Conservation (phyloP, 176 grass and related monocot species). For the Carex myosuroides region DNA sequence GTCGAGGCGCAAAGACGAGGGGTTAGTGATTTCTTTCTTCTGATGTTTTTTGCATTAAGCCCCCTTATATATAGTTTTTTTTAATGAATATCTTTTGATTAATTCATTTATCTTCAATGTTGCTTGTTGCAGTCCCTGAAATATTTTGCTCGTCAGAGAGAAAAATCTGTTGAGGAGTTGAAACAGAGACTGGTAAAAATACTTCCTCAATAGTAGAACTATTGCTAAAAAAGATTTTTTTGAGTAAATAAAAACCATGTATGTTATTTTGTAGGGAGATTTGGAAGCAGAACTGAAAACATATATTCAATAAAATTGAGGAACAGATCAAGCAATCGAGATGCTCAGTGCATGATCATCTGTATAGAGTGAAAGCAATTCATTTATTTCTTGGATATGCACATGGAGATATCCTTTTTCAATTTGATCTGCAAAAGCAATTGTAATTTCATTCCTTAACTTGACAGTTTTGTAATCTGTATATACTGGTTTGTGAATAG, state of each 20-base stretch:
- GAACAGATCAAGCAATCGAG: background rate
- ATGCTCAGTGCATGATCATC: background rate
- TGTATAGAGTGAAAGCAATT: background rate
- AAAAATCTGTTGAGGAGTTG: slow-evolving; percentile 48
- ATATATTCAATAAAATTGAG: background rate
- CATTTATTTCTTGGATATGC: background rate
- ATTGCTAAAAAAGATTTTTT: background rate
- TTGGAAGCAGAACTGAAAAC: background rate
- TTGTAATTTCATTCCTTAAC: background rate
- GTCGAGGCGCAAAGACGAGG: slow-evolving; percentile 71
- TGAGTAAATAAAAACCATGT: background rate
- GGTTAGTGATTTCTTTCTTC: slow-evolving; percentile 30
- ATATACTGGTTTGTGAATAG: background rate
- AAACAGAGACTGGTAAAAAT: slow-evolving; percentile 54
- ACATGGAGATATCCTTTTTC: background rate
- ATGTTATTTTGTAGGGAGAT: slow-evolving; percentile 11
- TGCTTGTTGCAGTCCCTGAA: slow-evolving; percentile 61
- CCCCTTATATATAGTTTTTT: background rate
- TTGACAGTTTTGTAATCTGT: background rate
- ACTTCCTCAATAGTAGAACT: background rate
- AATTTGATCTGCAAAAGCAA: background rate
- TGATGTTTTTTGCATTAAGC: background rate
- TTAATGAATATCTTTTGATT: background rate
- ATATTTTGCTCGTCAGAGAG: slow-evolving; percentile 47
- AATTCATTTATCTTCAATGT: slow-evolving; percentile 1